Conservation (phyloP, 2,329 filamentous ascomycete genomes). For the Aureobasidium sp. region DNA sequence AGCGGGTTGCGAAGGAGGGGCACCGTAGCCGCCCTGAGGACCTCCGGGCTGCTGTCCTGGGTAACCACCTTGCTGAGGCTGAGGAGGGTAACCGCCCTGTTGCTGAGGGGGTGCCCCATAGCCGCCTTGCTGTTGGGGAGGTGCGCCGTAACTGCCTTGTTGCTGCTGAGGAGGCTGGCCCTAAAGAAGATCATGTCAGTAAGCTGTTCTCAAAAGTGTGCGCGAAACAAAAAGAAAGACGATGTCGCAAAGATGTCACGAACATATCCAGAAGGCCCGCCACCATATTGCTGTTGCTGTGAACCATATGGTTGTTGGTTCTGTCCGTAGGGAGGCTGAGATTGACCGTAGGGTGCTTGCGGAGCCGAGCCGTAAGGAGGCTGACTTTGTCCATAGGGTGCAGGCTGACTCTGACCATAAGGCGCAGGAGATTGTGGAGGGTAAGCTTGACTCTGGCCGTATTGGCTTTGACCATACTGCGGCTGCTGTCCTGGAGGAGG, state of each 20-base stretch:
- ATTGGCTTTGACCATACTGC: constrained; percentile 12
- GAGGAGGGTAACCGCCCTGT: constrained; percentile 15
- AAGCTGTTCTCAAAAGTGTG: neutral
- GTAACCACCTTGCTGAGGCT: constrained; percentile 26
- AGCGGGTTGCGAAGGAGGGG: constrained; percentile 30
- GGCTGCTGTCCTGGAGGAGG: constrained; percentile 18
- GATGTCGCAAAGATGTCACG: constrained; percentile 16
- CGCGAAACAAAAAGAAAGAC: neutral
- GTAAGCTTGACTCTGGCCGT: neutral
- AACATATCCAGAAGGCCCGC: constrained; percentile 15
- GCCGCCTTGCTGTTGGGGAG: constrained; percentile 23
- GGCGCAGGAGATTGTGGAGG: constrained; percentile 3
- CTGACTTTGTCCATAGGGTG: neutral
- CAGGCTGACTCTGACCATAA: neutral
- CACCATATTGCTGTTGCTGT: constrained; percentile 1
- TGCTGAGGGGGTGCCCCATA: constrained; percentile 13
- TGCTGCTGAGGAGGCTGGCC: constrained; percentile 20
- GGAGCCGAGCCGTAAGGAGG: neutral
- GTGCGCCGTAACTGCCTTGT: constrained; percentile 14
- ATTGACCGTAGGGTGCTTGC: constrained; percentile 5
- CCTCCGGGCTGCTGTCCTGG: constrained; percentile 21
- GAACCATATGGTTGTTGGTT: neutral
- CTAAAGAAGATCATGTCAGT: constrained; percentile 13
- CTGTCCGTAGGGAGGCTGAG: neutral
- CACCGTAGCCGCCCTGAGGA: constrained; percentile 19